Evolutionary conservation across 1,139 yeast species (phyloP), one percentile per base, ranked within the genome.

Genomic region (Hyphopichia pseudoburtonii): DNA sequence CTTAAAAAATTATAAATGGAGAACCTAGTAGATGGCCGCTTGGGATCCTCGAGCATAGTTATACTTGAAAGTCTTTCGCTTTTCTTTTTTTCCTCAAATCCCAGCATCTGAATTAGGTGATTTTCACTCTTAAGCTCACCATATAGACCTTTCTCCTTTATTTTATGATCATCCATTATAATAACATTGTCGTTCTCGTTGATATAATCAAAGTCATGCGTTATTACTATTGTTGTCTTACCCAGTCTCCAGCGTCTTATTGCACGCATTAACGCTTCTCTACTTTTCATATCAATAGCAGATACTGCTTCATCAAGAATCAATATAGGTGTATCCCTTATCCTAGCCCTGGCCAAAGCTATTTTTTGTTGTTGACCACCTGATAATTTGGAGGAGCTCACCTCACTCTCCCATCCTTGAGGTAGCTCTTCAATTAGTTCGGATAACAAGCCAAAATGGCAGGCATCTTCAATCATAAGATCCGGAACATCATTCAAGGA

Each of bases 321-420:
- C 42, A 92, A 63, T 3, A 92, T 73, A 0, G 90, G 85, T 0
- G 94, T 61, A 50, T 90, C 75, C 42, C 88, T 69, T 4, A 89
- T 47, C 43, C 70, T 73, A 0, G 97, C 97, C 40, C 97, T 72
- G 0, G 97, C 96, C 21, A 92, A 55, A 0, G 92, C 84, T 3
- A 92, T 66, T 40, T 90, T 65, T 59, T 92, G 98, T 38, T 73
- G 76, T 56, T 92, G 96, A 0, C 98, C 98, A 3, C 97, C 97
- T 45, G 96, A 88, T n/a, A 92, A 63, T 2, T 78, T 76, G 2
- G 64, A 63, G 0, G 60, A 54, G 0, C 81, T 78, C 3, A 86
- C 50, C 2, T 56, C 45, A 0, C 87, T 75, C 19, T 82, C 69
- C 3, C 78, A 37, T 0, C 89, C 88, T 8, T 75, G 59, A 0